phyloP scores from a whole-genome alignment of 345 rosid genomes.

The Raphanus raphanistrum region DNA sequence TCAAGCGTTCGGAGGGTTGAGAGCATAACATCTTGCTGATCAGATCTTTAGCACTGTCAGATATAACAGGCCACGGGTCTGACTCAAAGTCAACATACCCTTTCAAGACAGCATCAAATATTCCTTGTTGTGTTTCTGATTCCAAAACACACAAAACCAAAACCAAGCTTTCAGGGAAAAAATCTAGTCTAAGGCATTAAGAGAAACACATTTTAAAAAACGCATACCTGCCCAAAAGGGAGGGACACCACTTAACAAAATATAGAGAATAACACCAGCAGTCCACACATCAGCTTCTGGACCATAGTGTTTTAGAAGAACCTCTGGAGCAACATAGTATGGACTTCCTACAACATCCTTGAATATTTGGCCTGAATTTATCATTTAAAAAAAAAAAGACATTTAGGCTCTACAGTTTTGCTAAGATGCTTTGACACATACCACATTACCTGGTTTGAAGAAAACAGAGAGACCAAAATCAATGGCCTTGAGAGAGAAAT shows the following conservation, averaged over 20 bases:
- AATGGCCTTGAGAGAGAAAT: conserved; percentile 95
- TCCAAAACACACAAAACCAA: conserved; percentile 18
- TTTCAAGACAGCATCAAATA: conserved; percentile 96
- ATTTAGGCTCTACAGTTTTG: not conserved
- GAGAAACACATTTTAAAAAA: not conserved
- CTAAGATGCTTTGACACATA: too few relatives aligned
- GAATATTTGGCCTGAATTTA: conserved; percentile 70
- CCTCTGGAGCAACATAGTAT: conserved; percentile 98
- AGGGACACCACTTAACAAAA: conserved; percentile 94
- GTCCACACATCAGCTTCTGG: conserved; percentile 99
- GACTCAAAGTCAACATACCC: conserved; percentile 92
- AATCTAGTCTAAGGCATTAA: not conserved
- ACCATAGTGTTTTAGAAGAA: conserved; percentile 86
- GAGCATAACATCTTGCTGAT: conserved; percentile 85
- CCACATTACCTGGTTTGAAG: conserved; percentile 84
- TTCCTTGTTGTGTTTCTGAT: conserved; percentile 95
- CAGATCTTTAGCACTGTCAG: conserved; percentile 88
- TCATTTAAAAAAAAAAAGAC: not conserved
- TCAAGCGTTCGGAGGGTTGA: conserved; percentile 68
- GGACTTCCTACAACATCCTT: conserved; percentile 99
- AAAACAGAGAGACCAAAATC: conserved; percentile 98
- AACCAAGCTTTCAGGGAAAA: too few relatives aligned
- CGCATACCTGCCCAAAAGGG: conserved; percentile 99
- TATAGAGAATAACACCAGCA: conserved; percentile 93
- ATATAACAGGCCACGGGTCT: conserved; percentile 94